Evolutionary conservation across 1,284 basidiomycete species (phyloP), one percentile per base, ranked within the genome.

Genomic region (Athelia psychrophila): DNA sequence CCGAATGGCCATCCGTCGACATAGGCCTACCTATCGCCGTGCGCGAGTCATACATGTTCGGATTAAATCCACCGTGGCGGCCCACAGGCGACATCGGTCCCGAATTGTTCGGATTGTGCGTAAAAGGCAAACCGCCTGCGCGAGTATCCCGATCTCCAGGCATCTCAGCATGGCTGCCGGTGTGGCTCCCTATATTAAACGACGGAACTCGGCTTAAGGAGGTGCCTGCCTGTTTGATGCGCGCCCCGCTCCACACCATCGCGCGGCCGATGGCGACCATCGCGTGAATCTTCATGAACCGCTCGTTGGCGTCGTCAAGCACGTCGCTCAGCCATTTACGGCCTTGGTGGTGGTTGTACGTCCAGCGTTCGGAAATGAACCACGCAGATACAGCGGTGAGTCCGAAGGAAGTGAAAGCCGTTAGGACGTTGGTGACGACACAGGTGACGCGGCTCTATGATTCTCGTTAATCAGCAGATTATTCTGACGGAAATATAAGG

Each of bases 351-450:
- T 79, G 77, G 25, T 76, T 72, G 63, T 85, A 91, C 50, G 83
- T 79, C 79, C 80, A 87, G 20, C 86, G 79, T 65, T 91, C 88
- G 5, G 82, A 86, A 5, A 81, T 80, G 63, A 91, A 89, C 88
- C 88, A 91, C 1, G 80, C 72, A 2, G 87, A 88, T 9, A 91
- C 87, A 8, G 86, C 87, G 18, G 77, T 72, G 18, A 91, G 78
- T 48, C 88, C 88, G 58, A 89, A 85, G 20, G 84, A 86, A 22
- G 87, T 89, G 60, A 86, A 81, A 15, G 76, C 77, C 16, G 87
- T 90, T 58, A 90, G 80, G 27, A 88, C 79, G 3, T 88, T 86
- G 2, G 88, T 89, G 49, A 89, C 74, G 0, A 79, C 82, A n/a
- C 79, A 83, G 1, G 86, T 88, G 44, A 84, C 68, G 18, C 53